Conservation (phyloP, 164 flowering plant genomes). For the Magnolia kwangsiensis region DNA sequence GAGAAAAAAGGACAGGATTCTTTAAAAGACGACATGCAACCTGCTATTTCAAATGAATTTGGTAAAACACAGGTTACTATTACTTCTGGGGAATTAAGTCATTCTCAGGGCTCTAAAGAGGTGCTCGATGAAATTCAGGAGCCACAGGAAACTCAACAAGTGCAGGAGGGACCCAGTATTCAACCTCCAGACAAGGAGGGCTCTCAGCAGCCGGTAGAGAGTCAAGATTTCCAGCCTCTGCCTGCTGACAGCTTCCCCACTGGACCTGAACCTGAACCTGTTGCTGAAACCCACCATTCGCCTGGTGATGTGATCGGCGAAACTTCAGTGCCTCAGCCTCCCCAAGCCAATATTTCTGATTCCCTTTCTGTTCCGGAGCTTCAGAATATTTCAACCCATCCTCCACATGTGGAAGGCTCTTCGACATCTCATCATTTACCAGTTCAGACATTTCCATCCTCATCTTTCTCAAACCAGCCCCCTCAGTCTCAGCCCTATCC, state of each 20-base stretch:
- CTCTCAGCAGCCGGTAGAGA: constrained; percentile 2
- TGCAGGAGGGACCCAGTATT: constrained; percentile 5
- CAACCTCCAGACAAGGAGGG: background rate
- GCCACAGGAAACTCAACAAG: constrained; percentile 7
- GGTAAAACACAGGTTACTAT: constrained; percentile 17
- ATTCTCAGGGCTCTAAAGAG: constrained; percentile 16
- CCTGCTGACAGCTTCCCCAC: background rate
- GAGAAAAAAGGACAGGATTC: constrained; percentile 19
- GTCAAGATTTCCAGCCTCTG: background rate
- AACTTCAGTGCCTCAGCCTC: background rate
- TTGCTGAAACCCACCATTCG: constrained; percentile 1
- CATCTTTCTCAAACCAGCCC: background rate
- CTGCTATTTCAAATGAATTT: constrained; percentile 17
- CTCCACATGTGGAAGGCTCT: background rate
- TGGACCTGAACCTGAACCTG: constrained; percentile 4
- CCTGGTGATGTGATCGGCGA: constrained; percentile 2
- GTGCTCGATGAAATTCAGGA: constrained; percentile 16
- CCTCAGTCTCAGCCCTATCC: background rate
- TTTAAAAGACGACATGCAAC: constrained; percentile 15
- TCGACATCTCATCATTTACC: constrained; percentile 6
- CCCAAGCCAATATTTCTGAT: constrained; percentile 6
- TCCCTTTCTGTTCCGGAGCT: constrained; percentile 2
- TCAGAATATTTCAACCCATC: background rate
- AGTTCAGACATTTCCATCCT: constrained; percentile 7
- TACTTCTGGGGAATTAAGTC: constrained; percentile 9